Evolutionary conservation across 306 rosid genomes (phyloP).

Genomic region (Gastrolobium bilobum): DNA sequence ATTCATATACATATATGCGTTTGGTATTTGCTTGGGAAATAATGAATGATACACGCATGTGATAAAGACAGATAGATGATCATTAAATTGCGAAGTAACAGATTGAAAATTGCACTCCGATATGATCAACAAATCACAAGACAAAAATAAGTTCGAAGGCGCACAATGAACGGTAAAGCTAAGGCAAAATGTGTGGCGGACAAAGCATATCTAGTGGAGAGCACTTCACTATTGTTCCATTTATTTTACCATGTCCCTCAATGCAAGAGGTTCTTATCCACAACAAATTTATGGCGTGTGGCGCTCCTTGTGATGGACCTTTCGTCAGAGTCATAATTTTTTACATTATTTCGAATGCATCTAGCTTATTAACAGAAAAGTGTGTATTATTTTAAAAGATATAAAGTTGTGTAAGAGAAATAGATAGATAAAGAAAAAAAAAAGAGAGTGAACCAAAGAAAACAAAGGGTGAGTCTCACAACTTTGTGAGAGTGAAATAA

Average conservation of each 20-base stretch:
- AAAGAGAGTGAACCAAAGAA: no score
- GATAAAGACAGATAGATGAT: slow-evolving; percentile 14
- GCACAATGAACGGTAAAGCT: slow-evolving; percentile 25
- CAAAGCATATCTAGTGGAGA: slow-evolving; percentile 31
- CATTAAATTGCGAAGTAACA: background rate
- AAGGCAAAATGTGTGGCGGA: slow-evolving; percentile 31
- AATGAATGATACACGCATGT: background rate
- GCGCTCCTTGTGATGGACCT: slow-evolving; percentile 41
- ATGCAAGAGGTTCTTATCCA: slow-evolving; percentile 28
- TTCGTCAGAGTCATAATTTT: slow-evolving; percentile 18
- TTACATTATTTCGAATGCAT: background rate
- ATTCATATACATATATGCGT: background rate
- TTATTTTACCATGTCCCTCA: background rate
- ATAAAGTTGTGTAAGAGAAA: no score
- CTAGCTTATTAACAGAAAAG: background rate
- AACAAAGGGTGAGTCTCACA: no score
- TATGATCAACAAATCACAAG: slow-evolving; percentile 13
- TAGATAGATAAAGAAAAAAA: no score
- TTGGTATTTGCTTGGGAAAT: slow-evolving; percentile 26
- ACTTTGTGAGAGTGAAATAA: no score
- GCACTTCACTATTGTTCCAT: background rate
- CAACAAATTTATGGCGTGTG: slow-evolving; percentile 43
- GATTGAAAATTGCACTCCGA: background rate
- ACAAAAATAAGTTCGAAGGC: slow-evolving; percentile 20
- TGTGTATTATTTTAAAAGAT: no score